A percentile compares a stretch with the other conserved stretches of the same genome.
Evolutionary conservation across 495 filamentous ascomycete genomes (phyloP).

Genomic region (Penicillium turbatum): DNA sequence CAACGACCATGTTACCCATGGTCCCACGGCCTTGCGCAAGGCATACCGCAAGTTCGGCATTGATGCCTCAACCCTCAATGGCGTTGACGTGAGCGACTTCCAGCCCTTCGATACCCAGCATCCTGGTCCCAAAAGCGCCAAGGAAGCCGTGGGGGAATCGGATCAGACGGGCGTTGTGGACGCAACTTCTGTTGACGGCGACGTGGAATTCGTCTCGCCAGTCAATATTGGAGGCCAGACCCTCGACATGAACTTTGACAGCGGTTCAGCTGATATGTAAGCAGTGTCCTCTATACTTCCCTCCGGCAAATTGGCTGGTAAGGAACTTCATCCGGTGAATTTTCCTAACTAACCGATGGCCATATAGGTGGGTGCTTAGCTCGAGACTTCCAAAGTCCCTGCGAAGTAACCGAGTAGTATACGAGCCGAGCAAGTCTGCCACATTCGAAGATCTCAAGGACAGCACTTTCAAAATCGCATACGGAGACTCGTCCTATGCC

Average conservation of each 20-base stretch:
- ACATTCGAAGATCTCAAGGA: conserved; percentile 46
- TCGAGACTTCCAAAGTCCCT: conserved; percentile 47
- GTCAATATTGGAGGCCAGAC: conserved; percentile 70
- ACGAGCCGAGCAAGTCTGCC: conserved; percentile 56
- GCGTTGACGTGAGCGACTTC: conserved; percentile 34
- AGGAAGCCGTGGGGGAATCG: conserved; percentile 13
- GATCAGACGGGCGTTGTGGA: conserved; percentile 53
- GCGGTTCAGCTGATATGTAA: conserved; percentile 77
- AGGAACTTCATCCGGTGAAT: background rate
- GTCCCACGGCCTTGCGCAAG: conserved; percentile 54
- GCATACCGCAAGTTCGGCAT: conserved; percentile 63
- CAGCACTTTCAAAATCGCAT: conserved; percentile 60
- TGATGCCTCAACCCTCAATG: conserved; percentile 18
- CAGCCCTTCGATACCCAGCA: conserved; percentile 27
- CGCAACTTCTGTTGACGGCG: conserved; percentile 57
- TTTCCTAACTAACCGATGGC: background rate
- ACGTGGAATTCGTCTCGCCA: conserved; percentile 66
- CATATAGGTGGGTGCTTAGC: conserved; percentile 70
- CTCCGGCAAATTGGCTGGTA: background rate
- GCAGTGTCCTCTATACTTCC: conserved; percentile 35
- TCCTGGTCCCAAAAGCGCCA: conserved; percentile 12
- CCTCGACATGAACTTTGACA: conserved; percentile 75
- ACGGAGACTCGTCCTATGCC: conserved; percentile 70
- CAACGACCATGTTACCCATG: conserved; percentile 48
- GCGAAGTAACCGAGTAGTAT: conserved; percentile 54